Evolutionary conservation across 177 flowering plant species (phyloP), one percentile per base, ranked within the genome.

Genomic region (Vitis hybrid): DNA sequence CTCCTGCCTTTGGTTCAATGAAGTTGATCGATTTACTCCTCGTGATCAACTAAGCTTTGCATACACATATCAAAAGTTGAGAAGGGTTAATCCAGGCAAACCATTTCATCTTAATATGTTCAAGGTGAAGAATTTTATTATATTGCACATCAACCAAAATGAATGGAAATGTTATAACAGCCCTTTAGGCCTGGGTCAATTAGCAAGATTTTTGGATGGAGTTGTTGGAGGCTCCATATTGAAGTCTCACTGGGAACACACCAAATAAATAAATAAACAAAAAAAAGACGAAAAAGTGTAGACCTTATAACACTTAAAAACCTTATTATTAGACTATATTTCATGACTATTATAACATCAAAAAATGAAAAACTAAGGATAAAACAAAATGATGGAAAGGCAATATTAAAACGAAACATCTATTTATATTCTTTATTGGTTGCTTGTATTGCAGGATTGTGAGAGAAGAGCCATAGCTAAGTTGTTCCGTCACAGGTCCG

Each of bases 1-100:
- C 79, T 90, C 97, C 20, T 93, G 98, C 80, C 99, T 95, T 71
- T 95, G 99, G 98, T 95, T 91, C 76, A 95, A 92, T 71, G 99
- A 95, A 78, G 96, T 95, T 51, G 96, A 93, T 1, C 87, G 98
- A 19, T 95, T 95, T 76, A 95, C 99, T 38, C 90, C 98, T 19
- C 91, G 99, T 51, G 99, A 95, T 81, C 98, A 95, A 81, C 86
- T 95, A 51, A 95, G 98, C 76, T 95, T 95, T 77, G 97, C 94
- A 50, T 92, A 89, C 68, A 87, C 97, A 49, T 90, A 88, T 76
- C 86, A 84, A 79, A 94, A 94, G 80, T 71, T 94, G 77, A 89
- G 86, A 67, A 87, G 83, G 84, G 86, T 74, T 79, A 94, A 94
- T 79, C 94, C 97, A 51, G 85, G 64, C 78, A 94, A 88, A 78